Conservation (phyloP, 139 green algal genomes). For the Ettlia oleoabundans region DNA sequence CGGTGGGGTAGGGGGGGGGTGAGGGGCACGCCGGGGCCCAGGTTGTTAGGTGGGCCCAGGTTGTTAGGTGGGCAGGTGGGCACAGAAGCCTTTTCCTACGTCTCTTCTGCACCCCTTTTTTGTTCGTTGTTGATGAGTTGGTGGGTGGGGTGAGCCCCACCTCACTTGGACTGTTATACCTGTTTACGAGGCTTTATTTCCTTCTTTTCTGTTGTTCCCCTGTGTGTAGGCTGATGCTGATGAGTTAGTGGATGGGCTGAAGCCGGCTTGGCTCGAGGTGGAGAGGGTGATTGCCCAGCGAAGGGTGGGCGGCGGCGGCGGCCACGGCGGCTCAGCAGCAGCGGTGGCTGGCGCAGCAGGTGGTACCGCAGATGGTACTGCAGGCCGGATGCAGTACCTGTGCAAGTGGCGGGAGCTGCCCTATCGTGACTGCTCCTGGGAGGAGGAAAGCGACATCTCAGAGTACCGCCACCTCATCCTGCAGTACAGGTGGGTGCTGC, state of each 20-base stretch:
- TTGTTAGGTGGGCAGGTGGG: too few species aligned
- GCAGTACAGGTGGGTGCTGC: constrained; percentile 1
- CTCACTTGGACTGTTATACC: neutral
- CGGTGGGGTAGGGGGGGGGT: too few species aligned
- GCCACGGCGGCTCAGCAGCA: neutral
- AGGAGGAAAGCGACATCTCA: constrained; percentile 3
- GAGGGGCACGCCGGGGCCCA: too few species aligned
- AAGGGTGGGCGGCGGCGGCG: neutral
- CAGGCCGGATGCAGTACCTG: neutral
- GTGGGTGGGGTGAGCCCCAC: too few species aligned
- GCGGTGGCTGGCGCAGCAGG: neutral
- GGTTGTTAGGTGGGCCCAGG: too few species aligned
- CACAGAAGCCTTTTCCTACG: too few species aligned
- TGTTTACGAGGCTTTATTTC: neutral
- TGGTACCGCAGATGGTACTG: neutral
- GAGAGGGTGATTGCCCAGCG: constrained; percentile 16
- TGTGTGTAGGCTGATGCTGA: neutral
- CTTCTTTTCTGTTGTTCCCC: neutral
- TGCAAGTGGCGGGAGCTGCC: constrained; percentile 30
- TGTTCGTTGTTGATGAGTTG: too few species aligned
- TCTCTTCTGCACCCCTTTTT: too few species aligned
- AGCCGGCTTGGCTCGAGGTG: constrained; percentile 26
- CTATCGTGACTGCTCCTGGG: constrained; percentile 18
- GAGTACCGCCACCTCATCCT: neutral
- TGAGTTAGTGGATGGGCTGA: constrained; percentile 23